phyloP scores from a whole-genome alignment of 176 grass and related monocot genomes.

The Rhynchospora pubera region DNA sequence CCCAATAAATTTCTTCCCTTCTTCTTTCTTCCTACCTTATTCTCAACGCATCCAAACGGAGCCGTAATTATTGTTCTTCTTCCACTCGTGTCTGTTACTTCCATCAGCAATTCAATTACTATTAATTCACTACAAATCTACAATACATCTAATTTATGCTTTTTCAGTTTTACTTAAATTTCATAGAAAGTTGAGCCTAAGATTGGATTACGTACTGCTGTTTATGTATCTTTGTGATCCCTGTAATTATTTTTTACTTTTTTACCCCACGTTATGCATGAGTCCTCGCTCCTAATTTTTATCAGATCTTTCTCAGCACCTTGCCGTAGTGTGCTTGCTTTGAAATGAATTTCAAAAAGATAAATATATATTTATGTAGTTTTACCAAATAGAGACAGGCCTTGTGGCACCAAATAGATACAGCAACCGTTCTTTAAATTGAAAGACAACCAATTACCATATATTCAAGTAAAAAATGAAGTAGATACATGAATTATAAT shows the following conservation, averaged over 20 bases:
- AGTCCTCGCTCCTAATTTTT: not conserved
- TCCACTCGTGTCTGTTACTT: not conserved
- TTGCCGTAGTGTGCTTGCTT: not conserved
- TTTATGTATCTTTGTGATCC: too few relatives aligned
- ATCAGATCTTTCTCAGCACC: too few relatives aligned
- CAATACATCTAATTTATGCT: not conserved
- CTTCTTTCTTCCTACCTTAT: too few relatives aligned
- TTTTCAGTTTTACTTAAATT: not conserved
- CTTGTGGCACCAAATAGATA: not conserved
- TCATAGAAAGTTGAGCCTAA: too few relatives aligned
- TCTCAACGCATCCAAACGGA: too few relatives aligned
- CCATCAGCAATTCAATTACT: not conserved
- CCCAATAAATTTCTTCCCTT: too few relatives aligned
- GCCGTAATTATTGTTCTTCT: not conserved
- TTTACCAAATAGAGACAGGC: not conserved
- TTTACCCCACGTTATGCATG: too few relatives aligned
- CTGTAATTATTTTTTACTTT: too few relatives aligned
- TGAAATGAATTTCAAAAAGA: not conserved
- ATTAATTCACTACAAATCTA: not conserved
- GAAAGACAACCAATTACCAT: not conserved
- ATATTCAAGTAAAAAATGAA: not conserved
- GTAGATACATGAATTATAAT: constrained; percentile 11
- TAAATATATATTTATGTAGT: not conserved
- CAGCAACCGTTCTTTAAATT: not conserved
- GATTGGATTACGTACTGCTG: too few relatives aligned